These are phyloP conservation scores for Eucalyptus microcorys DNA, from an alignment of 345 rosid species.

Conservation along the genomic window DNA sequence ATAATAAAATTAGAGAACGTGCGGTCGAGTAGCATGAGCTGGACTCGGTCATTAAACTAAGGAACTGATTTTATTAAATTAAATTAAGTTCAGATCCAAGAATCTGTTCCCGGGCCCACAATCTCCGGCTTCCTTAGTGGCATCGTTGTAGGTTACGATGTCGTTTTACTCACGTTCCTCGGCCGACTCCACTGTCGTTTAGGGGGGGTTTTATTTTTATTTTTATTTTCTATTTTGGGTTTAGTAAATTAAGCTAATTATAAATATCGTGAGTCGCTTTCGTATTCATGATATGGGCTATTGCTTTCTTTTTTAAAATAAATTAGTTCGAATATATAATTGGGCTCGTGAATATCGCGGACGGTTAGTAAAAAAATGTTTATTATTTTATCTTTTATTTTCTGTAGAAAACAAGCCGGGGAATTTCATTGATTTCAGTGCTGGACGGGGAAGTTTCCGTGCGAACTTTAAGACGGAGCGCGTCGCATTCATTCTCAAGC, in stretches of 20 bases:
- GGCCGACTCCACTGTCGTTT: not conserved
- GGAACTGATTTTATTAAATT: not conserved
- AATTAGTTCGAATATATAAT: not conserved
- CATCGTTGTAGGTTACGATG: not conserved
- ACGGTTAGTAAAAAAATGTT: not conserved
- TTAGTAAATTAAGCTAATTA: not conserved
- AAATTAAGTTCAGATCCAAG: not conserved
- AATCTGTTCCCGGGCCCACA: not conserved
- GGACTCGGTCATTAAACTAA: not conserved
- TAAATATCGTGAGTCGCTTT: not conserved
- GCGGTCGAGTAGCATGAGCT: slow-evolving; percentile 8
- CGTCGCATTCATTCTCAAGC: not conserved
- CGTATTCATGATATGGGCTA: not conserved
- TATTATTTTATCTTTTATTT: not conserved
- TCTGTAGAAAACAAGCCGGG: not conserved
- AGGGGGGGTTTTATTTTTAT: rapidly evolving
- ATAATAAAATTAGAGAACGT: slow-evolving; percentile 5
- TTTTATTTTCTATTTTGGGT: not conserved
- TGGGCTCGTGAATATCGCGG: not conserved
- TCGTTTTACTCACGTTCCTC: not conserved
- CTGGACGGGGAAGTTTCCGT: not conserved
- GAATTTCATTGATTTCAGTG: not conserved
- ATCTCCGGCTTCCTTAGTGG: not conserved
- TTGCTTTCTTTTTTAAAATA: not conserved
- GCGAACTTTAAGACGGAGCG: not conserved